Evolutionary conservation across 192 early-diverging fungal genomes (phyloP).

Genomic region (Dispira simplex): DNA sequence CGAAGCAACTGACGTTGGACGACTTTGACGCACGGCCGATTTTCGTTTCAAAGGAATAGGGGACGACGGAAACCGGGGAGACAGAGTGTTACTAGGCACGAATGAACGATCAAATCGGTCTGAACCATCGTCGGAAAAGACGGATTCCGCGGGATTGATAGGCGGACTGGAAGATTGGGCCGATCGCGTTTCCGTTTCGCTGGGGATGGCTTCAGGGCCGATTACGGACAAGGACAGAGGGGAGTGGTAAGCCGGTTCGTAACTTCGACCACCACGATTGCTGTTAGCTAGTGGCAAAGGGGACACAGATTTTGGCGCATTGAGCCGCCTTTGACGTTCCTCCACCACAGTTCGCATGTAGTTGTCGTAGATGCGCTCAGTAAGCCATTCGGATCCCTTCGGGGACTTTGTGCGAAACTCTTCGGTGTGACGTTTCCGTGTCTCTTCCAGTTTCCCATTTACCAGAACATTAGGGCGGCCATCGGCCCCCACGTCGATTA

Average conservation of each 20-base stretch:
- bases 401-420: slow-evolving; percentile 3
- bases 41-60: neutral
- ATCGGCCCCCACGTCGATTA: neutral
- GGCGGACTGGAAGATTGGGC: no score
- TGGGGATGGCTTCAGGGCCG: neutral
- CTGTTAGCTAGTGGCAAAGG: neutral
- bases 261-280: neutral
- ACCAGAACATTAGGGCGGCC: neutral
- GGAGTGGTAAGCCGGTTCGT: neutral
- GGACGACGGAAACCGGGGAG: neutral
- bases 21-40: slow-evolving; percentile 1
- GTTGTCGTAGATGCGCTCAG: slow-evolving; percentile 10
- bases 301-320: neutral
- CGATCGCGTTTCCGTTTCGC: neutral
- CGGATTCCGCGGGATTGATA: neutral
- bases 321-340: slow-evolving; percentile 1
- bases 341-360: slow-evolving; percentile 6
- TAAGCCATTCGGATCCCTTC: slow-evolving; percentile 5
- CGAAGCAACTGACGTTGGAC: neutral
- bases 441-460: slow-evolving; percentile 8
- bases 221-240: neutral
- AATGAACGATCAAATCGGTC: neutral
- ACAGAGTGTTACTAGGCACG: neutral
- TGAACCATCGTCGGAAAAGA: neutral
- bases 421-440: neutral